Percentiles rank a stretch among this genome's conserved stretches.
These are phyloP conservation scores for Tolypocladium sp. DNA, from an alignment of 2,329 filamentous ascomycete genomes.

Conservation along the genomic window DNA sequence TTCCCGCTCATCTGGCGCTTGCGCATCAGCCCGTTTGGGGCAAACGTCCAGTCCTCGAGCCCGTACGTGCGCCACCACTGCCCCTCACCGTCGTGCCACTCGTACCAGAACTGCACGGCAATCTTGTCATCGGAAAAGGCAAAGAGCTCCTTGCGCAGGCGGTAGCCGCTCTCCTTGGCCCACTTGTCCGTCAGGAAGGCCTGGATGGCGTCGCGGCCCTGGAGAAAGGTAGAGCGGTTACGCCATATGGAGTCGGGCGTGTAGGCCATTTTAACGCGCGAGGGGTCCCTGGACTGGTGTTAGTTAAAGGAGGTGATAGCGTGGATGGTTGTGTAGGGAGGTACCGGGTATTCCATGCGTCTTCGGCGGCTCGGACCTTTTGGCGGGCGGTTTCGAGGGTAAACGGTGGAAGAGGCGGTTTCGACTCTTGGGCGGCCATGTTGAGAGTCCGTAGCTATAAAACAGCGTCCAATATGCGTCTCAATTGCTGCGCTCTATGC, in stretches of 20 bases:
- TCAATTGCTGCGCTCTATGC: not conserved
- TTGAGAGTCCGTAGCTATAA: not conserved
- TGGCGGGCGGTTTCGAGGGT: constrained; percentile 58
- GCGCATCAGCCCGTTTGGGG: constrained; percentile 58
- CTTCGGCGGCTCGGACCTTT: constrained; percentile 79
- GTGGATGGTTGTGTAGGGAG: not conserved
- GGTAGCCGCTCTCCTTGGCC: constrained; percentile 61
- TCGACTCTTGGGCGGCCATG: not conserved
- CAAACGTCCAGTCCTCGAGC: constrained; percentile 72
- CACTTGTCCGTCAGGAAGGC: constrained; percentile 65
- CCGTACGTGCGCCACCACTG: constrained; percentile 88
- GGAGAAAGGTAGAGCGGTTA: constrained; percentile 63
- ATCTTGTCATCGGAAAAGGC: constrained; percentile 66
- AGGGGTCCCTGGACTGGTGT: constrained; percentile 47
- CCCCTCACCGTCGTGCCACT: constrained; percentile 60
- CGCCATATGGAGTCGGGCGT: constrained; percentile 72
- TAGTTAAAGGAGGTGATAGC: constrained; percentile 5
- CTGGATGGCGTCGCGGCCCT: constrained; percentile 58
- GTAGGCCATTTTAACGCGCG: constrained; percentile 60
- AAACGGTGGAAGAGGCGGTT: constrained; percentile 58
- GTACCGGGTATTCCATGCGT: constrained; percentile 72
- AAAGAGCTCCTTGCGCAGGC: constrained; percentile 76
- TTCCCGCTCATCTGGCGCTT: constrained; percentile 73
- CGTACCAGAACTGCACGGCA: constrained; percentile 87
- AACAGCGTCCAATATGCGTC: not conserved